These are phyloP conservation scores for Calonectria ilicicola DNA, from an alignment of 2,329 filamentous ascomycete species.

Conservation along the genomic window DNA sequence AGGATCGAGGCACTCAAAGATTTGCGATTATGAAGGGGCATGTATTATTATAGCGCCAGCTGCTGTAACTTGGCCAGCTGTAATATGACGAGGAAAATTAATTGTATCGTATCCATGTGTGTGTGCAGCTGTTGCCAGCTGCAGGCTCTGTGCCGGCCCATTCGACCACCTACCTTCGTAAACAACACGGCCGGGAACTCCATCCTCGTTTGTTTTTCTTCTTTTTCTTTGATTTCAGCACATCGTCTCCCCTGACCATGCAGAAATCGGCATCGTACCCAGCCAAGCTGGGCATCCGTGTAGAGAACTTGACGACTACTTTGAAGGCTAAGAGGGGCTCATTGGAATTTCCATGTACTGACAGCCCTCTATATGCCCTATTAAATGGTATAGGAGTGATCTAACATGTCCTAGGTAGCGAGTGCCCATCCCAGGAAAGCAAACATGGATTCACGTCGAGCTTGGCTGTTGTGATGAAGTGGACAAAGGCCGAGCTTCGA, in stretches of 20 bases:
- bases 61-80: not conserved
- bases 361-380: not conserved
- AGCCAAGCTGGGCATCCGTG: not conserved
- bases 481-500: conserved; percentile 22
- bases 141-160: not conserved
- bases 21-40: not conserved
- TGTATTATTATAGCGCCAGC: not conserved
- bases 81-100: not conserved
- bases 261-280: conserved; percentile 22
- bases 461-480: conserved; percentile 13
- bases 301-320: not conserved
- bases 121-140: not conserved
- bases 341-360: not conserved
- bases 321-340: not conserved
- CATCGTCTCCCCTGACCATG: not conserved
- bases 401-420: not conserved
- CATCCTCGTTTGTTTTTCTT: not conserved
- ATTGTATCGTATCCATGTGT: not conserved
- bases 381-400: too few species aligned
- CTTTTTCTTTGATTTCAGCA: not conserved
- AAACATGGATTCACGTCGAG: not conserved
- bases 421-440: not conserved
- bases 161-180: not conserved
- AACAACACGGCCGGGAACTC: not conserved
- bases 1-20: not conserved